These are phyloP conservation scores for Salix arbutifolia DNA, from an alignment of 345 rosid genomes.

Conservation along the genomic window DNA sequence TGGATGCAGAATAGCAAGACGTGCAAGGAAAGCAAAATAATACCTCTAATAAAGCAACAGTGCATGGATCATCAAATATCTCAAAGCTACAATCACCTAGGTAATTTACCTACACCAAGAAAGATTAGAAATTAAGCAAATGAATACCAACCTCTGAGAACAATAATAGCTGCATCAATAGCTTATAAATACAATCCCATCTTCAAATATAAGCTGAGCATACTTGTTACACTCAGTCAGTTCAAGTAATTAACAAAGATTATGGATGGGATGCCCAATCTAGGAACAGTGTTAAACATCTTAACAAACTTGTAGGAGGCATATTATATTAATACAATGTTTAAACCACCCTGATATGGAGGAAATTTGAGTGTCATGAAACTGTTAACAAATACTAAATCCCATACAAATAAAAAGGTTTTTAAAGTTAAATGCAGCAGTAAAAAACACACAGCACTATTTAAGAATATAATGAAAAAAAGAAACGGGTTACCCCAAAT, in stretches of 20 bases:
- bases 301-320: too few species aligned
- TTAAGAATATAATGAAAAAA: background rate
- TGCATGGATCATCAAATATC: slow-evolving; percentile 87
- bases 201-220: background rate
- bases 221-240: background rate
- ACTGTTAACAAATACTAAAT: too few species aligned
- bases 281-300: background rate
- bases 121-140: background rate
- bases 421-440: too few species aligned
- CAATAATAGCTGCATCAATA: background rate
- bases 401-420: too few species aligned
- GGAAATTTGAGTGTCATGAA: too few species aligned
- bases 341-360: too few species aligned
- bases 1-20: background rate
- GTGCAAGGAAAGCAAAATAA: background rate
- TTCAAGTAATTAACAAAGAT: background rate
- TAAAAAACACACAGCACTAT: background rate
- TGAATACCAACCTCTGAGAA: background rate
- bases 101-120: slow-evolving; percentile 62
- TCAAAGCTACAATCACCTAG: slow-evolving; percentile 81
- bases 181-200: background rate
- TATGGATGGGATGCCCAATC: background rate
- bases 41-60: slow-evolving; percentile 79
- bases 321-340: too few species aligned
- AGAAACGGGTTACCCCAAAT: slow-evolving; percentile 52